Evolutionary conservation across 495 filamentous ascomycete species (phyloP).

Genomic region (Chaetomidium leptoderma): DNA sequence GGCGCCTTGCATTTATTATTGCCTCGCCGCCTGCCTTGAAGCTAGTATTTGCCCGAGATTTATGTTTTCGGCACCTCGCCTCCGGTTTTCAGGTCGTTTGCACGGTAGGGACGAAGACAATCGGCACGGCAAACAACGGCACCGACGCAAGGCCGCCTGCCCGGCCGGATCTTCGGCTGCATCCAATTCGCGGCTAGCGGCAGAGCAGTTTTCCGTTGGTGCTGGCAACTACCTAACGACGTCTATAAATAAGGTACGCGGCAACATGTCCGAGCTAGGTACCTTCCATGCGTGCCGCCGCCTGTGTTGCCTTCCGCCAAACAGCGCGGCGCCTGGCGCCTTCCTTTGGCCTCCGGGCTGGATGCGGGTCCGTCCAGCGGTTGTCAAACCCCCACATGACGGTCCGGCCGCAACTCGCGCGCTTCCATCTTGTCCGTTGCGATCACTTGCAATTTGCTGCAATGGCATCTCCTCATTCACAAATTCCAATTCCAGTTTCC

Average conservation of each 20-base stretch:
- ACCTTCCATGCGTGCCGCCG: neutral
- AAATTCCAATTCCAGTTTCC: neutral
- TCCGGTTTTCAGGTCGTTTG: neutral
- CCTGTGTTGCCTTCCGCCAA: neutral
- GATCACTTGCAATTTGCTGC: neutral
- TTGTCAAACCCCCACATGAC: neutral
- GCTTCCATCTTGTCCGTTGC: neutral
- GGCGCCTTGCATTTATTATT: neutral
- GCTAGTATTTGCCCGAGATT: neutral
- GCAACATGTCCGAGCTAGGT: neutral
- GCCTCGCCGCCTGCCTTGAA: neutral
- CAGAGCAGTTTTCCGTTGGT: slow-evolving; percentile 1
- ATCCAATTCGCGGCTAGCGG: neutral
- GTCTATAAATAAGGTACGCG: neutral
- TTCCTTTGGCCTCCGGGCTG: neutral
- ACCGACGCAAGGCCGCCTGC: neutral
- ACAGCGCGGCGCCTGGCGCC: slow-evolving; percentile 5
- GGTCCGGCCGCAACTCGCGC: neutral
- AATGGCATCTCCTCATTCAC: neutral
- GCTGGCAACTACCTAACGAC: neutral
- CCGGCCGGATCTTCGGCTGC: slow-evolving; percentile 5
- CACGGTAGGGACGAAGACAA: neutral
- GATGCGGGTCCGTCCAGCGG: neutral
- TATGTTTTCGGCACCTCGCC: neutral
- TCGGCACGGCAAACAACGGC: neutral